A percentile compares a stretch with the other conserved stretches of the same genome.
These are phyloP conservation scores for Arthrobotrys entomopaga DNA, from an alignment of 2,329 filamentous ascomycete species.

Conservation along the genomic window DNA sequence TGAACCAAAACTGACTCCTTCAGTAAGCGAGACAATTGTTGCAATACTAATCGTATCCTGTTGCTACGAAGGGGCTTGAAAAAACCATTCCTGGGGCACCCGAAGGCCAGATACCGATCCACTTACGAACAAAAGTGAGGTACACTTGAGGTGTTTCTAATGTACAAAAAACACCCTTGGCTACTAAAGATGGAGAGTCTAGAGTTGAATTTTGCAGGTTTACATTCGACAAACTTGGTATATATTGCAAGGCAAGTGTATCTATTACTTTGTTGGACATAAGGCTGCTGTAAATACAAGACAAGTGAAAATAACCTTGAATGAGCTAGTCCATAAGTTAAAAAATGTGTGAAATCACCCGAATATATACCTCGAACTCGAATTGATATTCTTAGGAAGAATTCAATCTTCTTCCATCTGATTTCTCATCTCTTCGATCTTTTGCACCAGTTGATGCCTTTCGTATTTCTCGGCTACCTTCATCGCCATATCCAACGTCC, in stretches of 20 bases:
- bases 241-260: constrained; percentile 11
- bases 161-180: no score
- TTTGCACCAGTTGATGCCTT: constrained; percentile 80
- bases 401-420: constrained; percentile 70
- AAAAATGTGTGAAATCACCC: not conserved
- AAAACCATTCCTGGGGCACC: constrained; percentile 82
- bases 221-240: not conserved
- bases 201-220: constrained; percentile 11
- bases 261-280: constrained; percentile 22
- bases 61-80: constrained; percentile 73
- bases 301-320: constrained; percentile 12
- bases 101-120: constrained; percentile 75
- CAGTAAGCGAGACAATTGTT: not conserved
- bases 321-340: not conserved
- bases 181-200: not conserved
- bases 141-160: constrained; percentile 9
- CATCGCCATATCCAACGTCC: constrained; percentile 89
- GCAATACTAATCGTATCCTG: constrained; percentile 1
- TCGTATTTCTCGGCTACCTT: constrained; percentile 91
- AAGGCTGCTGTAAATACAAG: constrained; percentile 33
- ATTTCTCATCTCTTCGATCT: constrained; percentile 81
- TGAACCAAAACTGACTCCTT: constrained; percentile 59
- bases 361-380: not conserved
- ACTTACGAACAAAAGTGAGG: constrained; percentile 65
- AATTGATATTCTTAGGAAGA: not conserved